phyloP scores from a whole-genome alignment of 1,284 basidiomycete species.

The Cystobasidium sp. region DNA sequence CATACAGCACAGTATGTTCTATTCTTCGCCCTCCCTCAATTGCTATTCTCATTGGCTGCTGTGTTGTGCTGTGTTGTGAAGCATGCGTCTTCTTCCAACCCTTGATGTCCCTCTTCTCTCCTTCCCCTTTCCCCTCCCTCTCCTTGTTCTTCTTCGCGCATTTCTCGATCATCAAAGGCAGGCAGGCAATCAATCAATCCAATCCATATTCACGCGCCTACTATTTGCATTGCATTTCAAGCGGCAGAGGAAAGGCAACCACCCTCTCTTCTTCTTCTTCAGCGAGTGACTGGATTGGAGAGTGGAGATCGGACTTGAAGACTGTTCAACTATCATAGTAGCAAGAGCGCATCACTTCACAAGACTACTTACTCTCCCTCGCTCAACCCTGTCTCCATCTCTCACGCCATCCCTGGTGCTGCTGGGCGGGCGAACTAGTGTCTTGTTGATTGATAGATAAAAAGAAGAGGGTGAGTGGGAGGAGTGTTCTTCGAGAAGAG shows the following conservation, averaged over 20 bases:
- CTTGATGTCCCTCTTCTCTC: not conserved
- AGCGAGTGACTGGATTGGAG: not conserved
- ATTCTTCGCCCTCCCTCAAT: too few relatives aligned
- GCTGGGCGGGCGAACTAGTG: too few relatives aligned
- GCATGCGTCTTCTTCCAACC: too few relatives aligned
- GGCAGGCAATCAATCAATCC: too few relatives aligned
- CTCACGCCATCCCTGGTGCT: too few relatives aligned
- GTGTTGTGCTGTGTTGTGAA: too few relatives aligned
- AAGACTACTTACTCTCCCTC: not conserved
- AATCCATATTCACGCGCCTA: conserved; percentile 1
- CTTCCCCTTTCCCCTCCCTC: not conserved
- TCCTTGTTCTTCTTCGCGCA: not conserved
- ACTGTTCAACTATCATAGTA: too few relatives aligned
- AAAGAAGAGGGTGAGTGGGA: too few relatives aligned
- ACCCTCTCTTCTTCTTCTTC: not conserved
- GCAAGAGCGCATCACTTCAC: not conserved
- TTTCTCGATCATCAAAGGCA: conserved; percentile 5
- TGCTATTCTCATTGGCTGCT: not conserved
- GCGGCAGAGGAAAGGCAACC: not conserved
- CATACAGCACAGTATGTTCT: too few relatives aligned
- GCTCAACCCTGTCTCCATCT: not conserved
- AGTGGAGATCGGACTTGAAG: not conserved
- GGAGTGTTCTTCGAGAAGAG: too few relatives aligned
- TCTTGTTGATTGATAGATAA: too few relatives aligned
- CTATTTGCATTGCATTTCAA: conserved; percentile 7